Percentiles rank a stretch among this genome's conserved stretches.
These are phyloP conservation scores for Elaphomyces granulatus DNA, from an alignment of 495 filamentous ascomycete species.

Conservation along the genomic window DNA sequence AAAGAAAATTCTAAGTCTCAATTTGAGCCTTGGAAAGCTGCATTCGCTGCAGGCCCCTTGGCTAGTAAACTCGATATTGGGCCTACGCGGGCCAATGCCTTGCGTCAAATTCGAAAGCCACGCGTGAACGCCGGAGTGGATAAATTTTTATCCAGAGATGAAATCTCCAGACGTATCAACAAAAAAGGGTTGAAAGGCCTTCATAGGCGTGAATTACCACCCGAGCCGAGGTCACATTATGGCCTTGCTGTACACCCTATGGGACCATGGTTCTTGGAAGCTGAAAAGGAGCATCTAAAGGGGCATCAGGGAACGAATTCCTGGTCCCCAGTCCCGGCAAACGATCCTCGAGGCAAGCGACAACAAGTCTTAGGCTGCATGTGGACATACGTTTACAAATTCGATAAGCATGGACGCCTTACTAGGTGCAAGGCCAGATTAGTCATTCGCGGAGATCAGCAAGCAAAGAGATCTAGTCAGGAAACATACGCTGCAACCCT, in stretches of 20 bases:
- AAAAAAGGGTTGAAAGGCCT: no score
- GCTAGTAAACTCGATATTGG: no score
- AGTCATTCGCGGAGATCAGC: slow-evolving; percentile 15
- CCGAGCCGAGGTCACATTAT: not conserved
- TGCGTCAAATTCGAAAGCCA: no score
- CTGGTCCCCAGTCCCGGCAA: not conserved
- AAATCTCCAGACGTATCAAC: no score
- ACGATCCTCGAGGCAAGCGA: not conserved
- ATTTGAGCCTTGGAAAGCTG: no score
- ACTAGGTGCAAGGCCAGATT: slow-evolving; percentile 18
- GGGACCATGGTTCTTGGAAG: not conserved
- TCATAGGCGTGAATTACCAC: slow-evolving; percentile 1
- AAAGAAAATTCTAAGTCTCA: no score
- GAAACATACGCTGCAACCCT: slow-evolving; percentile 13
- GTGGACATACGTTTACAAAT: slow-evolving; percentile 12
- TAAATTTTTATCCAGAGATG: no score
- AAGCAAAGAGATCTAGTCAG: slow-evolving; percentile 3
- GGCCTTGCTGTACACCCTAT: not conserved
- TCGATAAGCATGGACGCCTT: slow-evolving; percentile 10
- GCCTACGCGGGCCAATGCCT: no score
- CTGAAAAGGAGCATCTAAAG: not conserved
- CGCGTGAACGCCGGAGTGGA: no score
- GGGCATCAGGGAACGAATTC: not conserved
- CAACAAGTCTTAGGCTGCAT: slow-evolving; percentile 1
- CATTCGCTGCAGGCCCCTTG: no score